Base-by-base conservation (phyloP, 139 green algal genomes). In the Volvox africanus region DNA sequence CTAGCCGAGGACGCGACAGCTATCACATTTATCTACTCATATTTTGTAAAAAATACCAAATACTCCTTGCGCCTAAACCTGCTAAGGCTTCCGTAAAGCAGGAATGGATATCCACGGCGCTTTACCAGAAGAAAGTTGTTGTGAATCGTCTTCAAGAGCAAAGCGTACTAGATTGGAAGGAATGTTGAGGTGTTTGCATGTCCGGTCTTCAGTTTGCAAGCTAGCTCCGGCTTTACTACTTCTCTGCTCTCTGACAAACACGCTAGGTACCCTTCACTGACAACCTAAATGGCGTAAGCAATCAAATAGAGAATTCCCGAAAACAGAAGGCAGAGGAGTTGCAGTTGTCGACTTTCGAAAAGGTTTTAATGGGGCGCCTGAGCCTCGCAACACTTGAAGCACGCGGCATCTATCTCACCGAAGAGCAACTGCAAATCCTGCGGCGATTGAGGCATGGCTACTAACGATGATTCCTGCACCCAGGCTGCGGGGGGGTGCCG, bases 291-390 rank as follows among this genome's bases (percentile, higher is more conserved):
- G 26, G 50, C 14, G 2, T 26, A 16, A 13, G 80, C 9, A 14
- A 26, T 73, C 44, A 1, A 1, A 2, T n/a, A 17, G 80, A 86
- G 6, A 26, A 73, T 17, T 50, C n/a, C 50, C 80, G 44, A 17
- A 71, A 44, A 30, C 80, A 86, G 22, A 86, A 85, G 79, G 79
- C 32, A 80, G 73, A 55, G 17, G 36, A 20, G 18, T 82, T 76
- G 19, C 61, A 76, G 30, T 22, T 87, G 81, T 87, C 81, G 30
- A 55, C n/a, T 6, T 87, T 87, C 61, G 81, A 87, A 20, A 55
- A 76, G 30, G 61, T 76, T 32, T 61, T 88, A 22, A 35, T 80
- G 21, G 82, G 82, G 21, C 32, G 82, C 33, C 33, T 88, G 9
- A 88, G 82, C 82, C 2, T 80, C 1, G 33, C 62, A 11, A 61